Base-by-base conservation (phyloP, 2,329 filamentous ascomycete species). In the Pseudogymnoascus sp. region DNA sequence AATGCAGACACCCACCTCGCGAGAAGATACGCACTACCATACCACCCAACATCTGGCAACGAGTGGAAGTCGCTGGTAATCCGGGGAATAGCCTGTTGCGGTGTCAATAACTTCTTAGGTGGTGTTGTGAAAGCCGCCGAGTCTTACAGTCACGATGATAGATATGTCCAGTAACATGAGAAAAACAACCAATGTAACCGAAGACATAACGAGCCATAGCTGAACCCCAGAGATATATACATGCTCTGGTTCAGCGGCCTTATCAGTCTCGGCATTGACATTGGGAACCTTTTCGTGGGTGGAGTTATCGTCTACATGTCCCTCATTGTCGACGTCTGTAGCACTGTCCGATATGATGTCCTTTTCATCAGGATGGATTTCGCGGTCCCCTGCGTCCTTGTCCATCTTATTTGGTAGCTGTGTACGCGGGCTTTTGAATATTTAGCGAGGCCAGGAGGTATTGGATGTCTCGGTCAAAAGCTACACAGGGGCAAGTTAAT, bases 71-170 rank as follows among this genome's bases (percentile, higher is more conserved):
- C 67, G 36, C 64, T 54, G 1, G 74, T 75, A 39, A 76, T 75
- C n/a, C 69, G 69, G 8, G 74, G 74, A 58, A 75, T 74, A 8
- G 73, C 73, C 33, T 81, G 16, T 58, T 37, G 16, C 16, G n/a
- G 30, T 18, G 25, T 50, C 4, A 50, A 50, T 50, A 71, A 35
- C n/a, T 43, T 43, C 12, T 36, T 3, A 22, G 8, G 16, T 14
- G 54, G 37, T 74, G 75, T 65, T 79, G 79, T 25, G 22, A 25
- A 22, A 76, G 74, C 33, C 74, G 76, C 6, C 74, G 76, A 65
- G 81, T 82, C 81, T 73, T 25, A 63, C 65, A n/a, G 65, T 67
- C 11, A 62, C 62, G 37, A 67, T 60, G 41, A 67, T 64, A 22
- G 65, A 62, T 1, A 61, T 33, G 43, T 69, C 67, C 12, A 70